Evolutionary conservation across 169 alveolate genomes (phyloP).

Genomic region (Cryptosporidium xiaoi): DNA sequence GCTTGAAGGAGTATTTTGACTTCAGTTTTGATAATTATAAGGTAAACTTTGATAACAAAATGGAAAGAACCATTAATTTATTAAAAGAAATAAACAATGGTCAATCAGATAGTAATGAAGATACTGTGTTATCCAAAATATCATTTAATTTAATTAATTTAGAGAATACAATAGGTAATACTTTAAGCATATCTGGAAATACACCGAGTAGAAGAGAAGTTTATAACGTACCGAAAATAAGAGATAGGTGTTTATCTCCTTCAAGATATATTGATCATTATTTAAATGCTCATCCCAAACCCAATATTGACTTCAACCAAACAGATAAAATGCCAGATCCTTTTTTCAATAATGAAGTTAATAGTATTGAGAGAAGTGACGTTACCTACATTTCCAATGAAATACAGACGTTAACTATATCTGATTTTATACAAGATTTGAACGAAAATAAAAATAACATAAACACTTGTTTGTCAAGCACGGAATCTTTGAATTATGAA

Average conservation of each 20-base stretch:
- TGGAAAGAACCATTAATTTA: neutral
- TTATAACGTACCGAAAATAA: conserved; percentile 15
- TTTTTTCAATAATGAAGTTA: neutral
- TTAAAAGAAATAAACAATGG: neutral
- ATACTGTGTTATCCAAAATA: neutral
- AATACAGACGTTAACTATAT: neutral
- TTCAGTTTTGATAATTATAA: neutral
- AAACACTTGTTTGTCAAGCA: no score
- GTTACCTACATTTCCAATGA: neutral
- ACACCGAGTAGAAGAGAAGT: conserved; percentile 51
- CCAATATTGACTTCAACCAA: conserved; percentile 42
- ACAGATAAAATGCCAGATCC: conserved; percentile 54
- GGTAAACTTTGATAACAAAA: neutral
- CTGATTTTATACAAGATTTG: neutral
- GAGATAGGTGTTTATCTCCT: conserved; percentile 59
- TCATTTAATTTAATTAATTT: neutral
- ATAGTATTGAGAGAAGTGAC: neutral
- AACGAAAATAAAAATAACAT: neutral
- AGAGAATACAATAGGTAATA: conserved; percentile 6
- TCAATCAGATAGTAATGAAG: neutral
- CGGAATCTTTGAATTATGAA: no score
- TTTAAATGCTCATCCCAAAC: conserved; percentile 29
- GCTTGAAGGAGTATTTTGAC: conserved; percentile 29
- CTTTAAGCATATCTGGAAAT: neutral
- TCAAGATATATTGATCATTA: conserved; percentile 43